A percentile compares a stretch with the other conserved stretches of the same genome.
phyloP scores from a whole-genome alignment of 2,329 filamentous ascomycete species.

The Pseudomassariella vexata region DNA sequence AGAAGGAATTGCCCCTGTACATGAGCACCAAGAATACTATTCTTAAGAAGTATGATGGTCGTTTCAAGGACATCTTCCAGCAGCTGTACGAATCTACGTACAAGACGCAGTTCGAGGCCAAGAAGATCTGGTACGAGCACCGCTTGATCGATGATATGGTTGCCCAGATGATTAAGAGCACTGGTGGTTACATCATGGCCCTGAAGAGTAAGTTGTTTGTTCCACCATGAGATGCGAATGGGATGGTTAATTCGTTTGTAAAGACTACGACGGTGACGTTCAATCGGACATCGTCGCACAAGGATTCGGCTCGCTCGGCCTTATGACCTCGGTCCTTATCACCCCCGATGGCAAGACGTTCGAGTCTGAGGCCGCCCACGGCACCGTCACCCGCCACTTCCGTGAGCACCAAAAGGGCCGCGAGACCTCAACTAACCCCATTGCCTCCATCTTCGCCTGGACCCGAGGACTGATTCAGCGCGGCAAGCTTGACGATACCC shows the following conservation, averaged over 20 bases:
- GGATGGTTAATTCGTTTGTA: slow-evolving; percentile 1
- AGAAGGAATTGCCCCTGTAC: slow-evolving; percentile 88
- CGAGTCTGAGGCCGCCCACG: slow-evolving; percentile 96
- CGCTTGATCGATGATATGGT: slow-evolving; percentile 99
- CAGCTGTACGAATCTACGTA: slow-evolving; percentile 87
- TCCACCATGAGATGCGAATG: background rate
- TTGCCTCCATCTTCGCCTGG: slow-evolving; percentile 99
- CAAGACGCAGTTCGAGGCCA: slow-evolving; percentile 81
- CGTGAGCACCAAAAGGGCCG: slow-evolving; percentile 97
- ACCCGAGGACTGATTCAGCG: slow-evolving; percentile 90
- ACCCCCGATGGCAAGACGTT: slow-evolving; percentile 96
- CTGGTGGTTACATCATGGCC: slow-evolving; percentile 93
- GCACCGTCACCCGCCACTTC: slow-evolving; percentile 97
- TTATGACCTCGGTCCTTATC: slow-evolving; percentile 97
- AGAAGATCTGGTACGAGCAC: slow-evolving; percentile 98
- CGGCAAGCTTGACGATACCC: slow-evolving; percentile 87
- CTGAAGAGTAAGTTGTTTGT: slow-evolving; percentile 73
- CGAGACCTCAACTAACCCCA: slow-evolving; percentile 97
- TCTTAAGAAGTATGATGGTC: slow-evolving; percentile 95
- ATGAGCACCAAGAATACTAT: slow-evolving; percentile 99
- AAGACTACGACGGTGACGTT: slow-evolving; percentile 98
- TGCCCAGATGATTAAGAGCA: slow-evolving; percentile 99
- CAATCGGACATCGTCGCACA: slow-evolving; percentile 98
- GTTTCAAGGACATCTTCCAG: slow-evolving; percentile 99
- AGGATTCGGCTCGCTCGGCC: slow-evolving; percentile 93